These are phyloP conservation scores for Coemansia nantahalensis DNA, from an alignment of 192 early-diverging fungal genomes.

Conservation along the genomic window DNA sequence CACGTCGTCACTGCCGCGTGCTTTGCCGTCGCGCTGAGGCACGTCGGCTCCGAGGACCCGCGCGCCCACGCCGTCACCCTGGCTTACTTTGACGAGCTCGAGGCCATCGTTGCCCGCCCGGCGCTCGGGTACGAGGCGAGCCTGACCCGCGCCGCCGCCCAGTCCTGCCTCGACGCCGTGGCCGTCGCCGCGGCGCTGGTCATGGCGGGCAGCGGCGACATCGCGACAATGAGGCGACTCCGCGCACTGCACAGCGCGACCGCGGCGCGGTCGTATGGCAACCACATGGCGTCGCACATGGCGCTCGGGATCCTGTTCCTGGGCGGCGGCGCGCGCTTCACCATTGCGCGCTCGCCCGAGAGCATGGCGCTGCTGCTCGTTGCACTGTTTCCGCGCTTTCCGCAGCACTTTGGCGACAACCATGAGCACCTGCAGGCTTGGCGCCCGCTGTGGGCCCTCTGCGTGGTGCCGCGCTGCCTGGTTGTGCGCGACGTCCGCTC, in stretches of 20 bases:
- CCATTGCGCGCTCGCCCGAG: constrained; percentile 20
- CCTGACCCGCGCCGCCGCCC: constrained; percentile 60
- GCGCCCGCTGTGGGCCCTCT: constrained; percentile 49
- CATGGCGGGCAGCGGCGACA: constrained; percentile 78
- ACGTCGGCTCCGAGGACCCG: constrained; percentile 36
- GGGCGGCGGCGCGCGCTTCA: constrained; percentile 46
- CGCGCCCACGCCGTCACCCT: constrained; percentile 19
- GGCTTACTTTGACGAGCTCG: constrained; percentile 31
- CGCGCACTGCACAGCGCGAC: constrained; percentile 52
- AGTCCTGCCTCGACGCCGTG: constrained; percentile 68
- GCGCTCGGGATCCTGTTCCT: constrained; percentile 44
- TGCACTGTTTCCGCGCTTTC: constrained; percentile 44
- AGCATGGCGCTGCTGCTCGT: constrained; percentile 39
- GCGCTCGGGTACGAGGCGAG: constrained; percentile 36
- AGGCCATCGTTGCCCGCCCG: constrained; percentile 8
- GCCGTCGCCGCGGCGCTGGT: constrained; percentile 64
- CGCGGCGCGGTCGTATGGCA: constrained; percentile 30
- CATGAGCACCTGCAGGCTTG: constrained; percentile 50
- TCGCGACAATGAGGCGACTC: constrained; percentile 60
- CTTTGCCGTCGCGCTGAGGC: constrained; percentile 39
- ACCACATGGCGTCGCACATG: constrained; percentile 50
- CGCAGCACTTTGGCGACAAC: constrained; percentile 36
- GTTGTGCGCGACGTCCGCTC: constrained; percentile 29
- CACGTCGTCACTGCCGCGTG: constrained; percentile 30
- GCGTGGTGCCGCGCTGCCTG: constrained; percentile 42